Evolutionary conservation across 805 yeast genomes (phyloP), one percentile per base, ranked within the genome.

Genomic region (Yarrowia sp.): DNA sequence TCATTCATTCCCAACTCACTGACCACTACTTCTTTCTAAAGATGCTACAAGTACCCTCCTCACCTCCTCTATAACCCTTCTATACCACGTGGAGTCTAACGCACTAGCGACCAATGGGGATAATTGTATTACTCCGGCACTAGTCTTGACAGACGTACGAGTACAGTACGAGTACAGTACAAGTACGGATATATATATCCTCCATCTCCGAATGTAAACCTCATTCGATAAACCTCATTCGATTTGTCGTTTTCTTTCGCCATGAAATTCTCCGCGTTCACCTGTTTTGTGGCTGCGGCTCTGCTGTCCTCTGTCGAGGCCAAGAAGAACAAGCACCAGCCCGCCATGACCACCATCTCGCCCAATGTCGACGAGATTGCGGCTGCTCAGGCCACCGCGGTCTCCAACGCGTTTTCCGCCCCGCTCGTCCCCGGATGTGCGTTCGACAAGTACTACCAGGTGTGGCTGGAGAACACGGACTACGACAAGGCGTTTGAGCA

Each of bases 391-490:
- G 36, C 61, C 9, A 55, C 61, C n/a, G 46, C 61, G 6, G 36
- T 40, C 1, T 55, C 61, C 44, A 55, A 55, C 61, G 38, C 39
- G 38, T 55, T 3, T 15, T 13, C 61, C 3, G 20, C 44, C 9
- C 33, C 58, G 2, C 6, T 19, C 20, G 58, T 52, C 1, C 58
- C 58, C 19, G 42, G 58, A 36, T 70, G 73, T 9, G 78, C 74
- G 19, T 80, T 80, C 71, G 78, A 81, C 73, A 78, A 83, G 69
- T 74, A 81, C 67, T 74, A 76, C 66, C 76, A 78, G 71, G 80
- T 84, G 70, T 84, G 83, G 81, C 79, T 84, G 70, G 86, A 83
- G 77, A 82, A 82, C 76, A 84, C 85, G 61, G 77, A 83, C 76
- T 83, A 74, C 74, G 83, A 81, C 71, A 84, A 83, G 71, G 86